Percentiles rank a stretch among this genome's conserved stretches.
Evolutionary conservation across 176 grass and related monocot species (phyloP).

Genomic region (Areca catechu): DNA sequence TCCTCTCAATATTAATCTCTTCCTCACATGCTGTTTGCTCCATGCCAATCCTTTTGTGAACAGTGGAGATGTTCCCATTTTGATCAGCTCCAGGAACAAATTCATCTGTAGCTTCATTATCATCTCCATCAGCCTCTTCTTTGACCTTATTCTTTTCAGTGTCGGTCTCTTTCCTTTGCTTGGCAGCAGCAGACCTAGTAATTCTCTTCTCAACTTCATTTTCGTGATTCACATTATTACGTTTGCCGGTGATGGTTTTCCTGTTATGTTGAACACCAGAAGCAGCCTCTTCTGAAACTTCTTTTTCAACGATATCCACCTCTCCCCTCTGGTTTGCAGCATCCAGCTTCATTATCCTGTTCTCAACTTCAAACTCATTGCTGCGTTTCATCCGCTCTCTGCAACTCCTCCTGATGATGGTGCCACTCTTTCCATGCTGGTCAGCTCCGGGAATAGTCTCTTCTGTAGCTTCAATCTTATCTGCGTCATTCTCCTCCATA

Average conservation of each 20-base stretch:
- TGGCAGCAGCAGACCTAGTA: constrained; percentile 63
- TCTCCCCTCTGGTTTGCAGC: background rate
- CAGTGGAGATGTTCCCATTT: too few relatives aligned
- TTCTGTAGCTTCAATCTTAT: constrained; percentile 7
- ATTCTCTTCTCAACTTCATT: constrained; percentile 49
- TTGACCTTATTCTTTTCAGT: constrained; percentile 14
- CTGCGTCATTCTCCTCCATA: background rate
- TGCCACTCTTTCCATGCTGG: background rate
- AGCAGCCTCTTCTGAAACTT: constrained; percentile 27
- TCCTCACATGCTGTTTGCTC: too few relatives aligned
- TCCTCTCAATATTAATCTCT: too few relatives aligned
- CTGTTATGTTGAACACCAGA: constrained; percentile 34
- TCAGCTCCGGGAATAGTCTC: constrained; percentile 7
- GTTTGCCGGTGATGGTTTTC: constrained; percentile 8
- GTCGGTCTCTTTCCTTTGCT: constrained; percentile 34
- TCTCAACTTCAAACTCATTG: background rate
- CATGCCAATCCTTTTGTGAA: too few relatives aligned
- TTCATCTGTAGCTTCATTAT: too few relatives aligned
- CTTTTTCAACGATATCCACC: background rate
- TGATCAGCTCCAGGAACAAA: too few relatives aligned
- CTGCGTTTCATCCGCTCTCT: constrained; percentile 11
- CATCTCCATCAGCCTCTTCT: constrained; percentile 12
- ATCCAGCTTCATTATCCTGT: background rate
- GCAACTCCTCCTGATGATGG: constrained; percentile 12
- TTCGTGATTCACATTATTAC: background rate